These are phyloP conservation scores for Ceratorhiza oryzae-sativae DNA, from an alignment of 1,284 basidiomycete species.

Conservation along the genomic window DNA sequence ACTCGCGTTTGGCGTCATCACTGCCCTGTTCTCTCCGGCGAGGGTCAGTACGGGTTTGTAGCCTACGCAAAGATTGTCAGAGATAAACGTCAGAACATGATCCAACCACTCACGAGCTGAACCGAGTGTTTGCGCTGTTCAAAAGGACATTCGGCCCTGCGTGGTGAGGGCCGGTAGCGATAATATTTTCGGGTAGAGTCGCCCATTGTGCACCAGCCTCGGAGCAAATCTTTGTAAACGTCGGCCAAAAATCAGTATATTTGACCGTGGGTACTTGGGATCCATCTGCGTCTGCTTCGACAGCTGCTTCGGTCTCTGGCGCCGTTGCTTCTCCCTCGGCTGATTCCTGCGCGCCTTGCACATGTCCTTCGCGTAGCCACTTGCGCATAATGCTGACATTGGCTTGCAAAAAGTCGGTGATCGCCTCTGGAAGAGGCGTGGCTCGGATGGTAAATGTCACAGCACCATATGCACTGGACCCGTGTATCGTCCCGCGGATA, in stretches of 20 bases:
- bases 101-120: conserved; percentile 49
- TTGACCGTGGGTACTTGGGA: conserved; percentile 66
- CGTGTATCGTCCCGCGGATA: conserved; percentile 79
- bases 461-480: conserved; percentile 71
- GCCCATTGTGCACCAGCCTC: conserved; percentile 84
- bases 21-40: conserved; percentile 42
- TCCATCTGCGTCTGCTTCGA: conserved; percentile 55
- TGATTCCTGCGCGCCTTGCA: conserved; percentile 47
- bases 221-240: conserved; percentile 69
- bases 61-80: conserved; percentile 12
- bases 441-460: conserved; percentile 88
- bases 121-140: conserved; percentile 57
- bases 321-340: conserved; percentile 52
- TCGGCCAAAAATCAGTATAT: conserved; percentile 83
- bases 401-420: conserved; percentile 78
- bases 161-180: conserved; percentile 91
- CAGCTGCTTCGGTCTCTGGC: conserved; percentile 51
- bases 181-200: conserved; percentile 74
- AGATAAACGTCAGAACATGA: conserved; percentile 13
- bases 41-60: conserved; percentile 41
- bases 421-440: conserved; percentile 71
- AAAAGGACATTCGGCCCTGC: conserved; percentile 89
- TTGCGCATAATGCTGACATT: conserved; percentile 67
- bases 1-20: conserved; percentile 50
- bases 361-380: conserved; percentile 57